A percentile compares a stretch with the other conserved stretches of the same genome.
phyloP scores from a whole-genome alignment of 2,329 filamentous ascomycete species.

The Gnomoniopsis sp. region DNA sequence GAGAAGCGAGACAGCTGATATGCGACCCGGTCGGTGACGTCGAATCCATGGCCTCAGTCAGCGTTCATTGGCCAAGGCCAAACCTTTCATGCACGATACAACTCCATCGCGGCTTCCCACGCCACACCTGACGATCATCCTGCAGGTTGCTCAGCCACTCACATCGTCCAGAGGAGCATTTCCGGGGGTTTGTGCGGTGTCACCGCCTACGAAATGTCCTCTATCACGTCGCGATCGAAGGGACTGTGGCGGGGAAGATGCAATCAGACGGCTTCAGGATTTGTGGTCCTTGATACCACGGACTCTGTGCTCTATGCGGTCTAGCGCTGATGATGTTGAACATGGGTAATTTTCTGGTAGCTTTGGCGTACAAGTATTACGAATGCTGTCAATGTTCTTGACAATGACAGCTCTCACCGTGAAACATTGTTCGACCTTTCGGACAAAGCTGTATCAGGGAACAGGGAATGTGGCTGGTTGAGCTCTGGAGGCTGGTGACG shows the following conservation, averaged over 20 bases:
- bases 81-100: slow-evolving; percentile 9
- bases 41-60: background rate
- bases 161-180: background rate
- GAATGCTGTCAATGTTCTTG: background rate
- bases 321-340: background rate
- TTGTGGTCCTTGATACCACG: background rate
- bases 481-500: too few relatives aligned
- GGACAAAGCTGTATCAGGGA: too few relatives aligned
- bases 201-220: background rate
- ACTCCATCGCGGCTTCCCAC: slow-evolving; percentile 9
- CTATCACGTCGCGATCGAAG: background rate
- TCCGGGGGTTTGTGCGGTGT: background rate
- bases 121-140: slow-evolving; percentile 10
- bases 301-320: background rate
- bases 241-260: background rate
- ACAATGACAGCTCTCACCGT: background rate
- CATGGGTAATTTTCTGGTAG: background rate
- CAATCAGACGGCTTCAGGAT: background rate
- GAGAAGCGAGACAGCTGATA: slow-evolving; percentile 7
- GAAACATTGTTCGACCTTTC: too few relatives aligned
- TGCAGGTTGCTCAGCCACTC: slow-evolving; percentile 2
- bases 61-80: slow-evolving; percentile 6
- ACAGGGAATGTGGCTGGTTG: too few relatives aligned
- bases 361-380: background rate
- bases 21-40: slow-evolving; percentile 12